These are phyloP conservation scores for Phylloporus gajari DNA, from an alignment of 1,284 basidiomycete genomes.

Conservation along the genomic window DNA sequence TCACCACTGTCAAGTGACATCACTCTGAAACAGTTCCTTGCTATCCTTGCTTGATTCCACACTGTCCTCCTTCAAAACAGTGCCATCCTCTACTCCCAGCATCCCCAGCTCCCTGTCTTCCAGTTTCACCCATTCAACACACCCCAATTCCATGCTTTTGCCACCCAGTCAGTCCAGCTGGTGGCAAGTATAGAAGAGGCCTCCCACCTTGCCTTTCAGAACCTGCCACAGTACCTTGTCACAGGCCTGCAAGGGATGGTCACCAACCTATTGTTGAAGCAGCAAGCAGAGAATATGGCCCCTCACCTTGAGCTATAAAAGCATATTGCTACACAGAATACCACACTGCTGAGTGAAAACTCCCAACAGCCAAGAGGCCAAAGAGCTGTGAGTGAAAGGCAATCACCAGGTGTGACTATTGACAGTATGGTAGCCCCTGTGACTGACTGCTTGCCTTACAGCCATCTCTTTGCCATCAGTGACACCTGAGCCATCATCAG, in stretches of 20 bases:
- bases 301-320: constrained; percentile 7
- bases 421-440: too few relatives aligned
- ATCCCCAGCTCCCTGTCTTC: constrained; percentile 32
- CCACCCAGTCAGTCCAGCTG: constrained; percentile 16
- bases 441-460: neutral
- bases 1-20: neutral
- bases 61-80: constrained; percentile 41
- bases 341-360: constrained; percentile 5
- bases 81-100: constrained; percentile 31
- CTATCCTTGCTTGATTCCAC: neutral
- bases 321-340: constrained; percentile 9
- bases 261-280: constrained; percentile 13
- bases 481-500: too few relatives aligned
- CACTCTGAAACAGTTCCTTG: neutral
- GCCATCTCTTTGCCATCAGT: neutral
- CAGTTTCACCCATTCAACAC: constrained; percentile 33
- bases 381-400: neutral
- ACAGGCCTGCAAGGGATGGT: constrained; percentile 20
- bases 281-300: constrained; percentile 13
- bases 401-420: neutral
- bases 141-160: constrained; percentile 30
- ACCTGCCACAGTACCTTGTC: constrained; percentile 24
- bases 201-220: constrained; percentile 26
- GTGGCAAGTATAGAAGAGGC: constrained; percentile 27
- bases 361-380: neutral